phyloP scores from a whole-genome alignment of 495 filamentous ascomycete species.

The Parathielavia hyrcaniae region DNA sequence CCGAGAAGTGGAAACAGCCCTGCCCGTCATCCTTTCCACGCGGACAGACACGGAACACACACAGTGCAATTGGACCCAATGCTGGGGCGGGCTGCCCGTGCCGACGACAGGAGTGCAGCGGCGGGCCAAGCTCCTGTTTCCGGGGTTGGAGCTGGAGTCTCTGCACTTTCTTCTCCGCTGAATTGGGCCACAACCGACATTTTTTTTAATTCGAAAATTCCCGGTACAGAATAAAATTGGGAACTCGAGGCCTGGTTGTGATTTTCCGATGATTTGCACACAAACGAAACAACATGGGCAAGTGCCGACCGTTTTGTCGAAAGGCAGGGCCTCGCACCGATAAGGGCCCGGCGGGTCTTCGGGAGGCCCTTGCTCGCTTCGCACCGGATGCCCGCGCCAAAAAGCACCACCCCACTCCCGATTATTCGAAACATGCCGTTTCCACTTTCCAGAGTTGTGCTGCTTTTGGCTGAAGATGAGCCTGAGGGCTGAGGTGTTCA shows the following conservation, averaged over 20 bases:
- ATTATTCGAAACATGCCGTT: slow-evolving; percentile 1
- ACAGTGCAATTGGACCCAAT: too few species aligned
- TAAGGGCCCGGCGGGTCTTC: neutral
- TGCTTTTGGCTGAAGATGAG: too few species aligned
- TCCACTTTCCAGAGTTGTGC: neutral
- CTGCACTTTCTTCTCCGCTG: neutral
- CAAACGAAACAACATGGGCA: neutral
- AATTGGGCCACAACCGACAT: neutral
- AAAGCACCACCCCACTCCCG: slow-evolving; percentile 15
- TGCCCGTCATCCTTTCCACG: too few species aligned
- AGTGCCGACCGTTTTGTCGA: neutral
- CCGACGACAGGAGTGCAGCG: too few species aligned
- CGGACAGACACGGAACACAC: too few species aligned
- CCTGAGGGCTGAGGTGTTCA: too few species aligned
- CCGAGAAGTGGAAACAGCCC: neutral
- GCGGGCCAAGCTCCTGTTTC: neutral
- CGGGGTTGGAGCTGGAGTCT: neutral
- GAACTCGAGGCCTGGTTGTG: neutral
- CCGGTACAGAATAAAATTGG: neutral
- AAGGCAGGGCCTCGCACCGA: neutral
- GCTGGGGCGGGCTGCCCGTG: too few species aligned
- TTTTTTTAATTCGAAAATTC: neutral
- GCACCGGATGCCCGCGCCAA: slow-evolving; percentile 12
- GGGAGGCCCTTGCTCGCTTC: slow-evolving; percentile 12
- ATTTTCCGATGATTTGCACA: neutral